phyloP scores from a whole-genome alignment of 208 protist genomes.

The Herpetomonas samuelpessoai region DNA sequence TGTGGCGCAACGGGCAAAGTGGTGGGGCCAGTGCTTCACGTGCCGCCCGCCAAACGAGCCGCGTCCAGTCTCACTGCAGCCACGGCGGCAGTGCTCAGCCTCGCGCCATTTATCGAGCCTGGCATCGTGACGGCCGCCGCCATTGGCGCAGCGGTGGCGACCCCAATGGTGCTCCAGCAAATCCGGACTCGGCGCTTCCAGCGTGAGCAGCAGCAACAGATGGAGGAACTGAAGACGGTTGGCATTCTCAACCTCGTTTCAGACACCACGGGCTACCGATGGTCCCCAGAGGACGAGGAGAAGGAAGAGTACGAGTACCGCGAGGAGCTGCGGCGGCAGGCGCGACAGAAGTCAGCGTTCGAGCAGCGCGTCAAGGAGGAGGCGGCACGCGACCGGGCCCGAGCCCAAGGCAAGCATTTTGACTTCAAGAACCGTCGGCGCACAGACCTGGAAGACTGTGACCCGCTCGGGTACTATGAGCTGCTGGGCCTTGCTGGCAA shows the following conservation, averaged over 20 bases:
- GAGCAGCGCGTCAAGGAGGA: slow-evolving; percentile 88
- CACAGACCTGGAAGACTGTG: slow-evolving; percentile 67
- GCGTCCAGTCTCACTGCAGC: slow-evolving; percentile 26
- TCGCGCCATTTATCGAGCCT: slow-evolving; percentile 55
- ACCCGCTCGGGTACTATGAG: slow-evolving; percentile 89
- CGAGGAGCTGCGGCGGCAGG: slow-evolving; percentile 77
- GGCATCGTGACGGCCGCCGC: slow-evolving; percentile 60
- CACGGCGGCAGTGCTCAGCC: slow-evolving; percentile 31
- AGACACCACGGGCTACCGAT: slow-evolving; percentile 80
- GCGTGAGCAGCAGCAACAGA: slow-evolving; percentile 39
- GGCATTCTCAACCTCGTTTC: slow-evolving; percentile 78
- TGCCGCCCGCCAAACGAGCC: slow-evolving; percentile 20
- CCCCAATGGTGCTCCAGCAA: slow-evolving; percentile 27
- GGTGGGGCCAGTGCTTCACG: slow-evolving; percentile 70
- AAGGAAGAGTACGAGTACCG: slow-evolving; percentile 86
- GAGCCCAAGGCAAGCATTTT: slow-evolving; percentile 43
- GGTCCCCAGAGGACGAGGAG: slow-evolving; percentile 82
- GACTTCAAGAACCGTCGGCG: slow-evolving; percentile 70
- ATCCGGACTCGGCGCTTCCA: slow-evolving; percentile 33
- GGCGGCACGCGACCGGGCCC: slow-evolving; percentile 56
- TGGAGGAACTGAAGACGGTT: slow-evolving; percentile 68
- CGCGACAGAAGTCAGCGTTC: slow-evolving; percentile 61
- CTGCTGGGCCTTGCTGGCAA: slow-evolving; percentile 73
- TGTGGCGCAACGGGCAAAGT: slow-evolving; percentile 88
- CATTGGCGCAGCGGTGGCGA: slow-evolving; percentile 39